Evolutionary conservation across 192 early-diverging fungal species (phyloP).

Genomic region (Irineochytrium annulatum): DNA sequence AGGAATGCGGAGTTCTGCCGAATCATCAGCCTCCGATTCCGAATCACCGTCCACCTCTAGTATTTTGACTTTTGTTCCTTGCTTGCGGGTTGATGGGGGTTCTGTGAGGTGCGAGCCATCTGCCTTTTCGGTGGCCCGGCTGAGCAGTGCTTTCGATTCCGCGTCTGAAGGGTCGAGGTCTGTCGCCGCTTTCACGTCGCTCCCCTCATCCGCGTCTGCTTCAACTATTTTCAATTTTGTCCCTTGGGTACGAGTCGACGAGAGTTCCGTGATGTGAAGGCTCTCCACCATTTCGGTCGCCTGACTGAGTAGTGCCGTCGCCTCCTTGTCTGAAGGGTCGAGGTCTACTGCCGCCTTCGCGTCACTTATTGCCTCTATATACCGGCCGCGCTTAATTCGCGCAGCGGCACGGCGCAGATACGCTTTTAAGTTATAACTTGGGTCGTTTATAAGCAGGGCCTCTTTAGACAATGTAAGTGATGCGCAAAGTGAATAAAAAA

Average conservation of each 20-base stretch:
- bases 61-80: too few species aligned
- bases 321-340: conserved; percentile 15
- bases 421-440: conserved; percentile 14
- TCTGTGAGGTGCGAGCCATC: too few species aligned
- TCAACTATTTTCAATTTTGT: too few species aligned
- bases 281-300: conserved; percentile 6
- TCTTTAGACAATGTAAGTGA: conserved; percentile 1
- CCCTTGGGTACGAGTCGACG: too few species aligned
- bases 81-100: too few species aligned
- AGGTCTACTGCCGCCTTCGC: conserved; percentile 5
- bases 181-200: conserved; percentile 11
- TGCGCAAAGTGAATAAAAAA: not conserved
- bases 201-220: conserved; percentile 7
- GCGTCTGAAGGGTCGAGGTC: conserved; percentile 1
- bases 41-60: too few species aligned
- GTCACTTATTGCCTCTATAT: conserved; percentile 14
- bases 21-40: conserved; percentile 7
- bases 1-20: not conserved
- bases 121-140: conserved; percentile 9
- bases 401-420: conserved; percentile 20
- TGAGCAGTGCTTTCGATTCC: conserved; percentile 17
- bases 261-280: too few species aligned
- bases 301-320: conserved; percentile 8
- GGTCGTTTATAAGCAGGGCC: not conserved
- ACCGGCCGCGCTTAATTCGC: conserved; percentile 18